Conservation (phyloP, 345 rosid species). For the Dovyalis caffra region DNA sequence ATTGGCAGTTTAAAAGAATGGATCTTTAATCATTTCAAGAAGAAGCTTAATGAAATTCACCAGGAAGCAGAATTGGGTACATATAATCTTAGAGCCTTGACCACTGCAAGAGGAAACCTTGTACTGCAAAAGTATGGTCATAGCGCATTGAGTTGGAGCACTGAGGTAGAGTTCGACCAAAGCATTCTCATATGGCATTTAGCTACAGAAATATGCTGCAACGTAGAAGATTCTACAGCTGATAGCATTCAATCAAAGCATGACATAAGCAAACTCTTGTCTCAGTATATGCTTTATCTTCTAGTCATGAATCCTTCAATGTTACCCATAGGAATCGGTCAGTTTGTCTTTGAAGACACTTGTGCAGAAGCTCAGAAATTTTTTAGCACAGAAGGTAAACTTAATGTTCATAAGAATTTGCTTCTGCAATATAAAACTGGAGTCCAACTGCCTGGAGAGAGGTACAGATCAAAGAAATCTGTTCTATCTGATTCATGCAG, state of each 20-base stretch:
- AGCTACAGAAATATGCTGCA: constrained; percentile 47
- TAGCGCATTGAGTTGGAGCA: neutral
- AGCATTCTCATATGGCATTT: constrained; percentile 58
- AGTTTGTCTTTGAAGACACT: constrained; percentile 33
- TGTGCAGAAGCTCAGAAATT: constrained; percentile 24
- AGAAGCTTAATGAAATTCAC: neutral
- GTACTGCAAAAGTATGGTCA: neutral
- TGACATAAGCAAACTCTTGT: constrained; percentile 16
- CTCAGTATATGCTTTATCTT: constrained; percentile 37
- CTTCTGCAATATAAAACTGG: constrained; percentile 21
- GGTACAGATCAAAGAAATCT: constrained; percentile 41
- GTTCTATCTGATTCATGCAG: constrained; percentile 36
- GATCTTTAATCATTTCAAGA: constrained; percentile 1
- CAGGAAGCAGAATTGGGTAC: neutral
- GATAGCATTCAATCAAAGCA: neutral
- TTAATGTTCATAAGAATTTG: constrained; percentile 3
- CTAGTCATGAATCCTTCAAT: constrained; percentile 21
- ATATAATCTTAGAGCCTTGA: neutral
- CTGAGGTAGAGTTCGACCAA: constrained; percentile 41
- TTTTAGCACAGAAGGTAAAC: constrained; percentile 15
- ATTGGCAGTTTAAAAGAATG: neutral
- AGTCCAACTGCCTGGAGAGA: constrained; percentile 22
- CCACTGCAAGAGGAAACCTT: neutral
- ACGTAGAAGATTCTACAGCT: neutral
- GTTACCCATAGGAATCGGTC: constrained; percentile 33